Conservation (phyloP, 2,329 filamentous ascomycete species). For the Epichloe bromicola region DNA sequence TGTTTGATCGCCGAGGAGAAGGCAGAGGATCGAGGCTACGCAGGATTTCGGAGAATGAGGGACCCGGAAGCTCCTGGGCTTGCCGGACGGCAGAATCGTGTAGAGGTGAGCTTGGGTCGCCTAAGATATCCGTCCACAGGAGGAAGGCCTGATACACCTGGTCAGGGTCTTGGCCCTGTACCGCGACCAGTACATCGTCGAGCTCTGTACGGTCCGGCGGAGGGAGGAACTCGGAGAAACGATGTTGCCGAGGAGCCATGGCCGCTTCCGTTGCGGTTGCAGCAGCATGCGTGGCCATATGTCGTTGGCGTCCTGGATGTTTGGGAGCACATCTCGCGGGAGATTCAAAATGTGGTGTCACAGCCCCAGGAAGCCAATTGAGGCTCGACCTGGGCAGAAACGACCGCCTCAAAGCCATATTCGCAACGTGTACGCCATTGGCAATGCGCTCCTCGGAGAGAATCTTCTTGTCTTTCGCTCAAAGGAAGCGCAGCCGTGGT, state of each 20-base stretch:
- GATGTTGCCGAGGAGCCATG: neutral
- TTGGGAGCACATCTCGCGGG: conserved; percentile 9
- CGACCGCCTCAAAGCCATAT: conserved; percentile 19
- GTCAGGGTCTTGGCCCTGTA: conserved; percentile 16
- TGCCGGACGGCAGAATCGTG: conserved; percentile 17
- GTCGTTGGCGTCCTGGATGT: conserved; percentile 9
- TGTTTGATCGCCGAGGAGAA: conserved; percentile 28
- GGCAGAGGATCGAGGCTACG: conserved; percentile 45
- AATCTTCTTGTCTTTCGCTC: neutral
- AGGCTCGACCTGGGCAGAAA: conserved; percentile 13
- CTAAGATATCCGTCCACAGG: conserved; percentile 15
- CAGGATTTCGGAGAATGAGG: conserved; percentile 51
- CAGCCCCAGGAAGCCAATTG: conserved; percentile 7
- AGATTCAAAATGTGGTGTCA: conserved; percentile 12
- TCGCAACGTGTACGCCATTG: neutral
- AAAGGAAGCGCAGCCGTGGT: neutral
- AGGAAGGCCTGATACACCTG: conserved; percentile 15
- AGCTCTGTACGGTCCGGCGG: conserved; percentile 9
- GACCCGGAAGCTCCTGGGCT: conserved; percentile 31
- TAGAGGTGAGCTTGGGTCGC: conserved; percentile 8
- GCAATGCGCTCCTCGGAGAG: neutral
- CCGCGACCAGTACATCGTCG: conserved; percentile 17
- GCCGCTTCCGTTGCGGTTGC: conserved; percentile 5
- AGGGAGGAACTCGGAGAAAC: conserved; percentile 7
- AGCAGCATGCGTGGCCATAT: conserved; percentile 12